Evolutionary conservation across 23 red algal species (phyloP).

Genomic region (Gracilaria gracilis): DNA sequence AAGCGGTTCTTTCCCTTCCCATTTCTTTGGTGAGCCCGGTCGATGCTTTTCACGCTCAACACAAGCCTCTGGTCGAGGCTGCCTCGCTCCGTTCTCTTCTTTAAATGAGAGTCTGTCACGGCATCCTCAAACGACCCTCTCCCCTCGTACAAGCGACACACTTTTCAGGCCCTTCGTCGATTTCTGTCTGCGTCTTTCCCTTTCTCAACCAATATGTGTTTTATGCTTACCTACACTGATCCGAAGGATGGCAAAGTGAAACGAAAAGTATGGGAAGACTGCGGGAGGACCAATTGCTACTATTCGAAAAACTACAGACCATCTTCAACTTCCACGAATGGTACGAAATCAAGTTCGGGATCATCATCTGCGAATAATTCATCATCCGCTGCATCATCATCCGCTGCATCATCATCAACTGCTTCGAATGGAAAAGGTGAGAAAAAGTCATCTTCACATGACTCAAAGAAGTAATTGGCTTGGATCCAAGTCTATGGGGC

Average conservation of each 20-base stretch:
- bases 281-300: not conserved
- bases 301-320: slow-evolving; percentile 10
- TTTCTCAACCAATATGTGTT: slow-evolving; percentile 7
- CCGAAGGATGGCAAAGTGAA: slow-evolving; percentile 1
- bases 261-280: slow-evolving; percentile 26
- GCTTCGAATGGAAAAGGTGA: not conserved
- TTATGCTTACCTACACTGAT: slow-evolving; percentile 41
- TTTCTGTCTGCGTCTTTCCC: slow-evolving; percentile 3
- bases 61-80: not conserved
- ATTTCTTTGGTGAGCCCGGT: not conserved
- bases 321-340: not conserved
- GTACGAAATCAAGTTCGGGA: not conserved
- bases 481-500: not conserved
- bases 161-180: not conserved
- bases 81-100: no score
- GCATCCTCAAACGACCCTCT: no score
- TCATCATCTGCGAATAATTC: not conserved
- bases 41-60: not conserved
- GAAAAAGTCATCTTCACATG: not conserved
- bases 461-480: not conserved
- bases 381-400: not conserved
- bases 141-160: not conserved
- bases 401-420: not conserved
- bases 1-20: not conserved
- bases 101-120: no score